phyloP scores from a whole-genome alignment of 257 asterid genomes.

The Solanum megistacrolobum region DNA sequence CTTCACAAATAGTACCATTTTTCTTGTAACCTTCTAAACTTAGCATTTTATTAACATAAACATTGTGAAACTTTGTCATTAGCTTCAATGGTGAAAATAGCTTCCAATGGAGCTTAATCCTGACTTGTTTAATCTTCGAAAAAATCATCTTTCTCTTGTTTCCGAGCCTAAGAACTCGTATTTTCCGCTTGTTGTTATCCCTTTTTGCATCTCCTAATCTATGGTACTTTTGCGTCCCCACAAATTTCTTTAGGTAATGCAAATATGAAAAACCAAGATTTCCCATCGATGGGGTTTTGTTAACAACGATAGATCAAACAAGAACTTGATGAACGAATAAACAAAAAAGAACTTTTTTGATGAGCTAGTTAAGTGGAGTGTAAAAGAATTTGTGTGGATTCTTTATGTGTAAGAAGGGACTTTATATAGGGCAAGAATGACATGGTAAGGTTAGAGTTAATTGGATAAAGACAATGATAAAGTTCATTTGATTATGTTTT shows the following conservation, averaged over 20 bases:
- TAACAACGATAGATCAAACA: not conserved
- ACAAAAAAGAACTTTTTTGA: not conserved
- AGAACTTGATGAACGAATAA: not conserved
- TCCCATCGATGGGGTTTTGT: not conserved
- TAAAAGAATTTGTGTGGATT: not conserved
- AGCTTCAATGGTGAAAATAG: constrained; percentile 6
- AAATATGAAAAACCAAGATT: not conserved
- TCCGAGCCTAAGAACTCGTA: constrained; percentile 6
- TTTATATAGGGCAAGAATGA: not conserved
- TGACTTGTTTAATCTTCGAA: not conserved
- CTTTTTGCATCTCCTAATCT: not conserved
- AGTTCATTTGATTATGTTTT: not conserved
- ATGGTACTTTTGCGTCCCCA: constrained; percentile 14
- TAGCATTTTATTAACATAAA: constrained; percentile 12
- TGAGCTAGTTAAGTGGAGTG: not conserved
- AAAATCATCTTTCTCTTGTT: not conserved
- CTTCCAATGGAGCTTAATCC: not conserved
- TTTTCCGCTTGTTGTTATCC: not conserved
- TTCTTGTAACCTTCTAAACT: constrained; percentile 11
- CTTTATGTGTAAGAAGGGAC: not conserved
- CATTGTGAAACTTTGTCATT: constrained; percentile 7
- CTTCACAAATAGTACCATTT: not conserved
- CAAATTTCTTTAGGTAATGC: constrained; percentile 9
- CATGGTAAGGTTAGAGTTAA: not conserved
- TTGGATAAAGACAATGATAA: not conserved